Percentiles rank a stretch among this genome's conserved stretches.
phyloP scores from a whole-genome alignment of 1,284 basidiomycete genomes.

The Xanthoconium separans region DNA sequence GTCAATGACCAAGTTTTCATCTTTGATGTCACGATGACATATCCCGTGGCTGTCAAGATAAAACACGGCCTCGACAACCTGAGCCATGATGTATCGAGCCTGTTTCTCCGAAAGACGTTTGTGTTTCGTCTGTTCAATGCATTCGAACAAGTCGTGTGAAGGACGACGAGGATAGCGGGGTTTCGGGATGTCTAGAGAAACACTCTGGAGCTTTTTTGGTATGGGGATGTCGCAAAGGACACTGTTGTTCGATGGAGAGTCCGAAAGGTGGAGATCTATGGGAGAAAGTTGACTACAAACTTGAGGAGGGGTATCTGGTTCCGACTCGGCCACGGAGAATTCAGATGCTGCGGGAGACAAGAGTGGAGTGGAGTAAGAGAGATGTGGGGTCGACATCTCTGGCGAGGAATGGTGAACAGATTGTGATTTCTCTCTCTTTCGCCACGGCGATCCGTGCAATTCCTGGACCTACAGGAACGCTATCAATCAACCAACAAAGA shows the following conservation, averaged over 20 bases:
- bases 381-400: conserved; percentile 31
- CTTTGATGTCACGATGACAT: conserved; percentile 91
- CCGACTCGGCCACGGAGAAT: conserved; percentile 42
- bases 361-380: conserved; percentile 48
- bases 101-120: conserved; percentile 77
- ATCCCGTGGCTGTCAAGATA: conserved; percentile 79
- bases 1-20: conserved; percentile 90
- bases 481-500: conserved; percentile 3
- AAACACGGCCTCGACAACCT: conserved; percentile 83
- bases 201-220: conserved; percentile 11
- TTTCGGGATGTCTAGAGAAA: conserved; percentile 30
- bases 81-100: conserved; percentile 81
- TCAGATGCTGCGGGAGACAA: conserved; percentile 56
- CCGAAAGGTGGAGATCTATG: conserved; percentile 21
- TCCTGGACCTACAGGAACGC: conserved; percentile 72
- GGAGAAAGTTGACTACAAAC: conserved; percentile 25
- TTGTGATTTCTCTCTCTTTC: conserved; percentile 33
- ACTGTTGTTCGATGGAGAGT: conserved; percentile 13
- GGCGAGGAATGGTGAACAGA: conserved; percentile 23
- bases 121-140: conserved; percentile 82
- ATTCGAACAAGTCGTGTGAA: conserved; percentile 91
- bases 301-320: conserved; percentile 44
- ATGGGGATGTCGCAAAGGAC: conserved; percentile 5
- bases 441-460: conserved; percentile 88
- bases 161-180: conserved; percentile 67